phyloP scores from a whole-genome alignment of 352 stramenopile genomes.

The Phytopythium helicoides region DNA sequence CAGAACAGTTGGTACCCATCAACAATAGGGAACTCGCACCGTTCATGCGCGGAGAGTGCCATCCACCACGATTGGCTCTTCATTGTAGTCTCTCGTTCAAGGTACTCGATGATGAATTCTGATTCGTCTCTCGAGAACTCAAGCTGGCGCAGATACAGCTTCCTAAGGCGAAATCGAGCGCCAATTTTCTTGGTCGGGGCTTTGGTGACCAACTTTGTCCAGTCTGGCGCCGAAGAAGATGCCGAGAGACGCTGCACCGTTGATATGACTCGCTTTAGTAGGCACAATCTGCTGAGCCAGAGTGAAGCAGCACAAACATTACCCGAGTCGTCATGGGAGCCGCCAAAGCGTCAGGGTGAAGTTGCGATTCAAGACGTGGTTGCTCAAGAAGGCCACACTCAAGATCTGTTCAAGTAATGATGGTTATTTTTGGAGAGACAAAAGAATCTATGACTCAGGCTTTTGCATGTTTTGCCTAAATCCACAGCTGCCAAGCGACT shows the following conservation, averaged over 20 bases:
- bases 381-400: too few relatives aligned
- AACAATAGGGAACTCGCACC: slow-evolving; percentile 11
- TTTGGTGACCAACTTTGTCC: slow-evolving; percentile 3
- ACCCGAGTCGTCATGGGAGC: too few relatives aligned
- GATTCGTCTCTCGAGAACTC: slow-evolving; percentile 42
- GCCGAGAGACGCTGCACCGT: neutral
- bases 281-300: too few relatives aligned
- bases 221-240: neutral
- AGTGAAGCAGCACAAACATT: too few relatives aligned
- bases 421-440: too few relatives aligned
- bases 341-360: too few relatives aligned
- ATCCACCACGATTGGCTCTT: slow-evolving; percentile 37
- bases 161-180: slow-evolving; percentile 37
- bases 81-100: slow-evolving; percentile 36
- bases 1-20: too few relatives aligned
- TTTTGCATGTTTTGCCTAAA: neutral
- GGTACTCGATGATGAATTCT: slow-evolving; percentile 44
- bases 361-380: too few relatives aligned
- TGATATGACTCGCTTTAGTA: too few relatives aligned
- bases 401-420: too few relatives aligned
- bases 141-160: slow-evolving; percentile 34
- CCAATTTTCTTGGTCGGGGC: slow-evolving; percentile 35
- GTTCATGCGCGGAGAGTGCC: slow-evolving; percentile 27
- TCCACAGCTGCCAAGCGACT: neutral
- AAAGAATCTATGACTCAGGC: neutral